These are phyloP conservation scores for Candida gigantensis DNA, from an alignment of 1,139 yeast species.

Conservation along the genomic window DNA sequence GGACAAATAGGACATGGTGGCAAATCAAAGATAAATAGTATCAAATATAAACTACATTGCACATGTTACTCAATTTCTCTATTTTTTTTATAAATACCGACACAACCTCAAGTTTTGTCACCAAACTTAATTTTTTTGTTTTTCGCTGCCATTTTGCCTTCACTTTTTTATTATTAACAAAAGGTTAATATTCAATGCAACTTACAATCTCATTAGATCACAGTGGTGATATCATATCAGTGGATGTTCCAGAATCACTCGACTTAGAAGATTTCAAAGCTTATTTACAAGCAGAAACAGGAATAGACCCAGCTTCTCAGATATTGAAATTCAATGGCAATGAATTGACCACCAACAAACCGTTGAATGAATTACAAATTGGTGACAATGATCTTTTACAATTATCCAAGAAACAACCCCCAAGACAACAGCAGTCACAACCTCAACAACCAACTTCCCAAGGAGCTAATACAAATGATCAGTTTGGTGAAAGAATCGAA, in stretches of 20 bases:
- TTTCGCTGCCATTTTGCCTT: conserved; percentile 7
- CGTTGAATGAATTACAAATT: conserved; percentile 50
- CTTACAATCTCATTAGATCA: conserved; percentile 37
- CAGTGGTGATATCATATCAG: conserved; percentile 33
- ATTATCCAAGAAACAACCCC: conserved; percentile 18
- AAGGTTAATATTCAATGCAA: conserved; percentile 40
- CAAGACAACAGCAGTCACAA: conserved; percentile 5
- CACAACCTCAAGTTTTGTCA: too few relatives aligned
- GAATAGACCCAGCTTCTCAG: conserved; percentile 49
- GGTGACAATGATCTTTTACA: conserved; percentile 61
- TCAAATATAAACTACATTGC: too few relatives aligned
- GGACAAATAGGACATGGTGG: too few relatives aligned
- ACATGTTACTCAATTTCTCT: too few relatives aligned
- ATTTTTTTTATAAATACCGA: too few relatives aligned
- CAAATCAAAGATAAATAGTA: too few relatives aligned
- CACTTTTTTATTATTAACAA: neutral
- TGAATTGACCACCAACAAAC: conserved; percentile 33
- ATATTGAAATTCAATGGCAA: conserved; percentile 49
- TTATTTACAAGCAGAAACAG: conserved; percentile 73
- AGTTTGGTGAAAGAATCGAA: conserved; percentile 48
- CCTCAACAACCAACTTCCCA: conserved; percentile 9
- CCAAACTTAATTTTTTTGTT: conserved; percentile 2
- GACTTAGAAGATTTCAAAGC: conserved; percentile 71
- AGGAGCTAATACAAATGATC: too few relatives aligned
- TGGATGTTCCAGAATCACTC: conserved; percentile 67